phyloP scores from a whole-genome alignment of 495 filamentous ascomycete species.

The Talaromyces trachyspermus region DNA sequence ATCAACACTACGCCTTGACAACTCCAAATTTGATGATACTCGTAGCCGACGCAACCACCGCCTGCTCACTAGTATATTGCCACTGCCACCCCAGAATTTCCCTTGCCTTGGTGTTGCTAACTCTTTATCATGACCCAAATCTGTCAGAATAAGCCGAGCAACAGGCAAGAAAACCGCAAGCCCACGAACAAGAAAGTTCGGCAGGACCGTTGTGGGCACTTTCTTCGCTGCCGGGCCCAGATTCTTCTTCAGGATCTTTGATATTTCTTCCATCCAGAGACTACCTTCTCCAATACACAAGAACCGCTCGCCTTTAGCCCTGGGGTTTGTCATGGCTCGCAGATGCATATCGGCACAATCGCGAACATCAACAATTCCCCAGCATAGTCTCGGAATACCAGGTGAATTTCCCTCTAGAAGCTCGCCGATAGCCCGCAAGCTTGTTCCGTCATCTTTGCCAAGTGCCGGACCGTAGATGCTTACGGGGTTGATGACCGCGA shows the following conservation, averaged over 20 bases:
- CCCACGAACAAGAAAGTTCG: not conserved
- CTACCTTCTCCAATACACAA: not conserved
- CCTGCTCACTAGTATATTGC: slow-evolving; percentile 1
- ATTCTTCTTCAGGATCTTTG: not conserved
- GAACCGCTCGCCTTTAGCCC: slow-evolving; percentile 1
- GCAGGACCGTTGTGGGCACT: not conserved
- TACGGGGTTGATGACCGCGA: slow-evolving; percentile 29
- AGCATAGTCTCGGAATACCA: not conserved
- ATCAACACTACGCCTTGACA: slow-evolving; percentile 2
- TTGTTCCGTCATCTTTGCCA: not conserved
- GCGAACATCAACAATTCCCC: not conserved
- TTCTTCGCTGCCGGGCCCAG: not conserved
- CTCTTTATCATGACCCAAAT: not conserved
- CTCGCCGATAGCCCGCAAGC: not conserved
- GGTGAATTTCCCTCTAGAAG: not conserved
- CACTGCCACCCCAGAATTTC: not conserved
- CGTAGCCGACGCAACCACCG: not conserved
- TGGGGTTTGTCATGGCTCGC: slow-evolving; percentile 15
- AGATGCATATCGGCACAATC: slow-evolving; percentile 32
- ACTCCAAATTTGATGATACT: slow-evolving; percentile 2
- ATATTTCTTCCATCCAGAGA: slow-evolving; percentile 1
- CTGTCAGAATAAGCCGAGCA: not conserved
- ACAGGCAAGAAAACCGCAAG: slow-evolving; percentile 1
- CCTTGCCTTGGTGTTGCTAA: slow-evolving; percentile 1
- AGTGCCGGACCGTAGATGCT: slow-evolving; percentile 23